Evolutionary conservation across 495 filamentous ascomycete genomes (phyloP).

Genomic region (Xylaria telfairii): DNA sequence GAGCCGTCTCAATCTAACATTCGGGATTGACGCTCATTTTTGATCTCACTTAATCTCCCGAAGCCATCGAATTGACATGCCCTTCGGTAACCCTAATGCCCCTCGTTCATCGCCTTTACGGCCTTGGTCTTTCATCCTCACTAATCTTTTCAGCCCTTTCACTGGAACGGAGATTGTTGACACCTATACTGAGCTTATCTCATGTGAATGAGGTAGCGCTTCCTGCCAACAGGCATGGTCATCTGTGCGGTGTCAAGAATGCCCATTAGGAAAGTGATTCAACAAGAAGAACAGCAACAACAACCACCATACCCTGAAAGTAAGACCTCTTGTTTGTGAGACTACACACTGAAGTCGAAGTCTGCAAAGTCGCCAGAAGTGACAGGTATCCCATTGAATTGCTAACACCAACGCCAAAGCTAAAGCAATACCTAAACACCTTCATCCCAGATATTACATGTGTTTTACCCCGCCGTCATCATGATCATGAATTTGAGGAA

Average conservation of each 20-base stretch:
- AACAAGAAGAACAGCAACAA: too few relatives aligned
- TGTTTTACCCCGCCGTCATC: not conserved
- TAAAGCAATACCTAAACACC: not conserved
- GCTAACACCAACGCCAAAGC: not conserved
- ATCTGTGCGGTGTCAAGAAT: not conserved
- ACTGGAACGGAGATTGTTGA: not conserved
- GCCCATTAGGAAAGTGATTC: not conserved
- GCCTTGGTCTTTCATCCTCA: not conserved
- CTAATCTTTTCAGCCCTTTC: not conserved
- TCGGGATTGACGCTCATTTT: not conserved
- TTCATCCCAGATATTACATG: not conserved
- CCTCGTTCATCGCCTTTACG: not conserved
- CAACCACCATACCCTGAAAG: too few relatives aligned
- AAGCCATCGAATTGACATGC: not conserved
- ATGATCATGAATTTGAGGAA: not conserved
- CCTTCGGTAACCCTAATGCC: too few relatives aligned
- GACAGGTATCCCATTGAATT: not conserved
- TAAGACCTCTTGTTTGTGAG: not conserved
- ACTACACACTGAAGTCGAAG: too few relatives aligned
- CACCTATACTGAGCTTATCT: not conserved
- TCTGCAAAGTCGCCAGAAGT: not conserved
- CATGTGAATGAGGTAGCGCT: not conserved
- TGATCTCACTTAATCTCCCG: not conserved
- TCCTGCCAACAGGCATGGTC: not conserved
- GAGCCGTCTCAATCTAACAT: not conserved